Evolutionary conservation across 192 early-diverging fungal species (phyloP), one percentile per base, ranked within the genome.

Genomic region (Podila verticillata): DNA sequence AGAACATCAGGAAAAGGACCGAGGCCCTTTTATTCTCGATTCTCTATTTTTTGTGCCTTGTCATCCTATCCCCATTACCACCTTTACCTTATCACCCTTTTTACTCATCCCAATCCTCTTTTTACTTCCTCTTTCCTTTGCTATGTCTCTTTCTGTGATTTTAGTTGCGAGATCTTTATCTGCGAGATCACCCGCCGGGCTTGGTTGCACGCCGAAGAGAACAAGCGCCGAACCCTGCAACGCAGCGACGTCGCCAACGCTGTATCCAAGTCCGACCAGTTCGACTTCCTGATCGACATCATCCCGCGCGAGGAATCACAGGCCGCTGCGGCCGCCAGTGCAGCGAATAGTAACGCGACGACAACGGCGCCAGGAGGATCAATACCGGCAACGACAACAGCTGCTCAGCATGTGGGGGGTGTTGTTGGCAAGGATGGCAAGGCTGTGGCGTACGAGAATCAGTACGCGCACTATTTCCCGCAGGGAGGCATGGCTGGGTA

Each of bases 281-380:
- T 95, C 83, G 97, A 99, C 70, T 99, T 99, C 73, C 84, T 99
- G 72, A 99, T 99, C 69, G 97, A 99, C 71, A 95, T 99, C 69
- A 96, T 99, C n/a, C 97, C 97, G 8, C 84, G 97, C 31, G 97
- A 97, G 54, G 96, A 97, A 29, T 75, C 81, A 5, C 30, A 73
- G 19, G 81, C 81, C 59, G 24, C 48, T 0, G 68, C 47, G 34
- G 65, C 69, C 32, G 58, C 65, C 13, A 47, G 56, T 5, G 63
- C 77, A 0, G 56, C 70, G 0, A 39, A 62, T 5, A 62, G 66
- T 28, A 68, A 65, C 12, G 75, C 69, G 22, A 47, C 63, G 12
- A 31, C 74, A 54, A 44, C 74, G 7, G 24, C 34, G 7, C 39
- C 39, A 44, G 39, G 13, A 44, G 39, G 39, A 4, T 44, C 39